Conservation (phyloP, 164 flowering plant species). For the Euptelea pleiosperma region DNA sequence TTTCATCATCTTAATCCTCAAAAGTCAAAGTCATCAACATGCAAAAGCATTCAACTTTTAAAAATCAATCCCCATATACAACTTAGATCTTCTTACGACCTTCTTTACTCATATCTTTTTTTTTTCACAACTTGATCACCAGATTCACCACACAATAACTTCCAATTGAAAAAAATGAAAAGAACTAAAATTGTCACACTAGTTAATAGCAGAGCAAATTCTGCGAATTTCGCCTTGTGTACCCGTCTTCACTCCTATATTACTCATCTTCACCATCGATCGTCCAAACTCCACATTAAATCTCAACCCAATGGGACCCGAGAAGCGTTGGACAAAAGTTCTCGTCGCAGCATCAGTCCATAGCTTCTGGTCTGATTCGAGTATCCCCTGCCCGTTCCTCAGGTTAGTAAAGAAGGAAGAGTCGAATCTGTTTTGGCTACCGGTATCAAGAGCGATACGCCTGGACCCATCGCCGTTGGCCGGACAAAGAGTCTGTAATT, state of each 20-base stretch:
- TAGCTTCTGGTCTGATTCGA: slow-evolving; percentile 56
- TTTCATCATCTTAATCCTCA: no score
- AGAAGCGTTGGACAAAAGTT: slow-evolving; percentile 30
- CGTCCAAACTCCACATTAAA: slow-evolving; percentile 43
- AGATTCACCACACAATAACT: no score
- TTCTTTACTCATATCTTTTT: no score
- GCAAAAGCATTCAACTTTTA: no score
- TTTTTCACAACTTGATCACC: no score
- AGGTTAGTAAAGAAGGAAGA: slow-evolving; percentile 36
- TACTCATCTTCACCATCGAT: slow-evolving; percentile 68
- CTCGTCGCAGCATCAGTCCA: slow-evolving; percentile 43
- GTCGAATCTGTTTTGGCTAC: slow-evolving; percentile 40
- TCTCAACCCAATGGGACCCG: slow-evolving; percentile 29
- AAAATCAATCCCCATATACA: no score
- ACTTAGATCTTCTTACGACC: no score
- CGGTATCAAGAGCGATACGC: slow-evolving; percentile 42
- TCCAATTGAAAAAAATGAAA: not conserved
- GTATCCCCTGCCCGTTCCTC: slow-evolving; percentile 38
- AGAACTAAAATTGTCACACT: no score
- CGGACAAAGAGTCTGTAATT: slow-evolving; percentile 43
- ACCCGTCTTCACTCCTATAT: slow-evolving; percentile 49
- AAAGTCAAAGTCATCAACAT: no score
- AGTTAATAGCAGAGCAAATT: slow-evolving; percentile 51
- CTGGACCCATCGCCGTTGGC: slow-evolving; percentile 33
- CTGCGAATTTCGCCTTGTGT: slow-evolving; percentile 48